phyloP scores from a whole-genome alignment of 1,284 basidiomycete species.

The Pisolithus thermaeus region DNA sequence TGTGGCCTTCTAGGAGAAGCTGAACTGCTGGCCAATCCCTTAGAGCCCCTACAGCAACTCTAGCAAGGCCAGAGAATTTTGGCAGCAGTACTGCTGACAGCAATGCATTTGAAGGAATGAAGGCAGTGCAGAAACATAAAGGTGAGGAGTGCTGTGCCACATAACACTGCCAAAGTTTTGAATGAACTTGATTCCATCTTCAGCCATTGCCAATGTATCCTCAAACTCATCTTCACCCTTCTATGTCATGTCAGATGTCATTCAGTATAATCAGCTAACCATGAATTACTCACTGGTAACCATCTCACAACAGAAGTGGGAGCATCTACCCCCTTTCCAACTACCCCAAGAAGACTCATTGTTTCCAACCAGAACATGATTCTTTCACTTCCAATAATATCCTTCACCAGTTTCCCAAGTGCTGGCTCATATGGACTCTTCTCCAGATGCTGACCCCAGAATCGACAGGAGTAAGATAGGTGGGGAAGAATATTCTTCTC shows the following conservation, averaged over 20 bases:
- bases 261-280: neutral
- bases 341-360: neutral
- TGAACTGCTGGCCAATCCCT: neutral
- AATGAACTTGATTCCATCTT: neutral
- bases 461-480: too few relatives aligned
- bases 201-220: neutral
- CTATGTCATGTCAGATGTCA: neutral
- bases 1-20: neutral
- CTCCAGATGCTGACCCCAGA: neutral
- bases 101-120: neutral
- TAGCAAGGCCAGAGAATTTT: neutral
- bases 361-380: neutral
- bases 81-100: neutral
- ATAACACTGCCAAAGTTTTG: neutral
- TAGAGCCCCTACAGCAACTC: neutral
- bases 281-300: neutral
- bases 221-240: neutral
- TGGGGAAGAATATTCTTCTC: neutral
- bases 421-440: neutral
- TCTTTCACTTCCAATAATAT: neutral
- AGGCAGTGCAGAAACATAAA: constrained; percentile 4
- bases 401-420: neutral
- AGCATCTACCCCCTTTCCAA: too few relatives aligned
- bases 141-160: constrained; percentile 3
- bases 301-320: neutral